Percentiles rank a stretch among this genome's conserved stretches.
Evolutionary conservation across 305 asterid species (phyloP).

Genomic region (Withania somnifera): DNA sequence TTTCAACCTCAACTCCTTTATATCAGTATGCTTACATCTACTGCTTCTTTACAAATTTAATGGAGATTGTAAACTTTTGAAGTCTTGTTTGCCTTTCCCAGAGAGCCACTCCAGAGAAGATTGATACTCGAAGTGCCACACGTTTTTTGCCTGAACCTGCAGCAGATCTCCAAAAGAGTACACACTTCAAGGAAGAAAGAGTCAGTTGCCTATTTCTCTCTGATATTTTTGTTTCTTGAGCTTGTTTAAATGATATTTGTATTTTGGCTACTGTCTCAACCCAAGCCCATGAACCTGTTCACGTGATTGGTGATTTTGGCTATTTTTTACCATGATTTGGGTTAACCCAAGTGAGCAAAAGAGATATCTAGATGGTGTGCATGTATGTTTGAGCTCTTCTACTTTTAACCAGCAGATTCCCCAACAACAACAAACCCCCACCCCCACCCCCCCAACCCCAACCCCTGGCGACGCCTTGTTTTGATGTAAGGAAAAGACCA

Average conservation of each 20-base stretch:
- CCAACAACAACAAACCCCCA: no score
- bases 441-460: no score
- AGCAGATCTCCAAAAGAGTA: slow-evolving; percentile 12
- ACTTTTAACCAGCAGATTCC: not conserved
- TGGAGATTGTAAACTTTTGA: slow-evolving; percentile 15
- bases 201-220: slow-evolving; percentile 33
- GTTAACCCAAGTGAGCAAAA: not conserved
- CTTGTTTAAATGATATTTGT: not conserved
- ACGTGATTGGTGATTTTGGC: not conserved
- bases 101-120: slow-evolving; percentile 35
- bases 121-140: slow-evolving; percentile 24
- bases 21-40: slow-evolving; percentile 4
- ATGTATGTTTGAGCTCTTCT: not conserved
- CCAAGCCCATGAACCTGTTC: not conserved
- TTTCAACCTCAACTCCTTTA: not conserved
- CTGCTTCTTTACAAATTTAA: slow-evolving; percentile 1
- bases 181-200: slow-evolving; percentile 24
- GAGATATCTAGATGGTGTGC: not conserved
- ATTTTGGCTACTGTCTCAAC: not conserved
- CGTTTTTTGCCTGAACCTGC: slow-evolving; percentile 21
- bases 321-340: not conserved
- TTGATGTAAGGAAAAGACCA: not conserved
- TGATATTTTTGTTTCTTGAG: not conserved
- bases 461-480: not conserved
- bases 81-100: slow-evolving; percentile 23